Evolutionary conservation across 305 asterid species (phyloP).

Genomic region (Fraxinus paxiana): DNA sequence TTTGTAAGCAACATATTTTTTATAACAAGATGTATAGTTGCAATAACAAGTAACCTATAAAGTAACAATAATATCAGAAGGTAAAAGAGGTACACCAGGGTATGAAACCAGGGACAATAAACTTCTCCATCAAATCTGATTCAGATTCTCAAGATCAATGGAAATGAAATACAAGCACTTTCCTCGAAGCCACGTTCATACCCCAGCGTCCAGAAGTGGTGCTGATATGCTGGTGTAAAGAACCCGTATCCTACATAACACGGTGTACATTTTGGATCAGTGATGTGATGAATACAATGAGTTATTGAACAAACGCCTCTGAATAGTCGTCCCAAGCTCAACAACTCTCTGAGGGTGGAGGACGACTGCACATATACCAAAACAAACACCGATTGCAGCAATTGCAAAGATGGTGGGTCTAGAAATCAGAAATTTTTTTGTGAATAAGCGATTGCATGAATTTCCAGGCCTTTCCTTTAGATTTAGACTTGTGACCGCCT

Average conservation of each 20-base stretch:
- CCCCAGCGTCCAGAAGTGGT: background rate
- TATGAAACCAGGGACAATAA: background rate
- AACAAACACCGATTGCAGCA: conserved; percentile 50
- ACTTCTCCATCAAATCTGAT: background rate
- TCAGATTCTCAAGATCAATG: background rate
- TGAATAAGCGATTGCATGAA: conserved; percentile 30
- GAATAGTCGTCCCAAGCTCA: conserved; percentile 55
- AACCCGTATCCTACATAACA: background rate
- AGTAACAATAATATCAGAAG: background rate
- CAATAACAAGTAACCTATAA: background rate
- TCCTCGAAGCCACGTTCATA: background rate
- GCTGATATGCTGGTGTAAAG: background rate
- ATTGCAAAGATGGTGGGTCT: conserved; percentile 41
- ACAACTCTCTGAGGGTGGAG: conserved; percentile 60
- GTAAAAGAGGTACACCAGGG: background rate
- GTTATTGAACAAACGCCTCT: conserved; percentile 55
- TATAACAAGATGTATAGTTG: background rate
- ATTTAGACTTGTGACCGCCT: conserved; percentile 39
- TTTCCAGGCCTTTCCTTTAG: conserved; percentile 32
- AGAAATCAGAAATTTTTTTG: conserved; percentile 30
- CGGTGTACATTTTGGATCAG: background rate
- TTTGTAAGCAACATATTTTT: background rate
- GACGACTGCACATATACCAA: conserved; percentile 56
- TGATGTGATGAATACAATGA: background rate
- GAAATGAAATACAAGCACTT: background rate